Evolutionary conservation across 805 yeast genomes (phyloP).

Genomic region (Saccharomycopsis malanga): DNA sequence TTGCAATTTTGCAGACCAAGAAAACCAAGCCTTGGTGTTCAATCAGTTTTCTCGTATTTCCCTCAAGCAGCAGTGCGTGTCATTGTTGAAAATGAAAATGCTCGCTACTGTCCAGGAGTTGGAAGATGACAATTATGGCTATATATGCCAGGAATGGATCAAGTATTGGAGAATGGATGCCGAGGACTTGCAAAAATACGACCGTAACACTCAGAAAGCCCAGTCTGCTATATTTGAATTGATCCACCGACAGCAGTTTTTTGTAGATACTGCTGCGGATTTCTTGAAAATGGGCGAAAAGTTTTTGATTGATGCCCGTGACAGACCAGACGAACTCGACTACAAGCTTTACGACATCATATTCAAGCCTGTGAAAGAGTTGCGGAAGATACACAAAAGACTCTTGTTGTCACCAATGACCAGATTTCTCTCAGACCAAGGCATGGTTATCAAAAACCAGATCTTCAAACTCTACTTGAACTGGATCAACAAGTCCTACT

Average conservation of each 20-base stretch:
- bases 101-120: slow-evolving; percentile 14
- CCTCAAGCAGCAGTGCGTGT: slow-evolving; percentile 6
- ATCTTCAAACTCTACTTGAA: slow-evolving; percentile 16
- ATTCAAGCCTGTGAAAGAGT: slow-evolving; percentile 16
- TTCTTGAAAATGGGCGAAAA: slow-evolving; percentile 17
- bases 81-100: slow-evolving; percentile 11
- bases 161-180: slow-evolving; percentile 18
- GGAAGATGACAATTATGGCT: slow-evolving; percentile 18
- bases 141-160: slow-evolving; percentile 20
- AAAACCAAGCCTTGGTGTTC: not conserved
- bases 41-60: slow-evolving; percentile 6
- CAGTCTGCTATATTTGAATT: slow-evolving; percentile 19
- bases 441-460: slow-evolving; percentile 16
- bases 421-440: slow-evolving; percentile 16
- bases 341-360: slow-evolving; percentile 12
- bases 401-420: slow-evolving; percentile 19
- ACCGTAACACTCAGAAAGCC: slow-evolving; percentile 11
- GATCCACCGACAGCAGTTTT: slow-evolving; percentile 20
- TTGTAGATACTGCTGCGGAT: slow-evolving; percentile 14
- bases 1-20: slow-evolving; percentile 4
- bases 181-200: slow-evolving; percentile 15
- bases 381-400: slow-evolving; percentile 17
- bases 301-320: slow-evolving; percentile 10
- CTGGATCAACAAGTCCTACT: slow-evolving; percentile 19
- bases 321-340: slow-evolving; percentile 14